Conservation (phyloP, 129 eudicot species). For the Flaveria robusta region DNA sequence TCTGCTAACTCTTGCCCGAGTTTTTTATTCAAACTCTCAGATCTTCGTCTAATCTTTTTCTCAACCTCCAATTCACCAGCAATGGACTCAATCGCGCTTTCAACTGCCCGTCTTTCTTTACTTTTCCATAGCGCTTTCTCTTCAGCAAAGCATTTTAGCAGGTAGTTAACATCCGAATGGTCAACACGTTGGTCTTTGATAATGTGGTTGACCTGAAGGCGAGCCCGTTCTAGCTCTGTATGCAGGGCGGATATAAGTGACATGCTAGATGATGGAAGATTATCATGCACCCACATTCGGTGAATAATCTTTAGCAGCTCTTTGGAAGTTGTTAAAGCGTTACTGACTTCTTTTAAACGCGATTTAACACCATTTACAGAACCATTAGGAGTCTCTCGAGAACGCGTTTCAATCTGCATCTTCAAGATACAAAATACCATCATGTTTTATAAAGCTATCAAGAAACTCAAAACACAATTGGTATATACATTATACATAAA, state of each 20-base stretch:
- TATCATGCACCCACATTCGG: constrained; percentile 84
- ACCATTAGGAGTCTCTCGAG: constrained; percentile 59
- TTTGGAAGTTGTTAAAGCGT: constrained; percentile 81
- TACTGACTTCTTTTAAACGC: constrained; percentile 84
- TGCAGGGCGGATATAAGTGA: constrained; percentile 90
- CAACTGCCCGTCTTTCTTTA: constrained; percentile 62
- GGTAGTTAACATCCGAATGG: constrained; percentile 59
- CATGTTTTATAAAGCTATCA: background rate
- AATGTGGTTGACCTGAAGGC: constrained; percentile 81
- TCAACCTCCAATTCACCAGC: constrained; percentile 78
- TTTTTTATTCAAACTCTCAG: constrained; percentile 81
- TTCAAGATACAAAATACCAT: background rate
- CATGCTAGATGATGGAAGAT: constrained; percentile 80
- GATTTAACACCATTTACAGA: constrained; percentile 45
- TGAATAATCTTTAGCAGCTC: constrained; percentile 83
- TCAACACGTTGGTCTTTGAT: constrained; percentile 82
- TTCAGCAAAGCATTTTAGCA: constrained; percentile 85
- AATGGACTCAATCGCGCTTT: constrained; percentile 70
- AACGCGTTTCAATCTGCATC: constrained; percentile 77
- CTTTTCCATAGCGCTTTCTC: constrained; percentile 81
- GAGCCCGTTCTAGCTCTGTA: constrained; percentile 93
- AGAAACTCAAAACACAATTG: background rate
- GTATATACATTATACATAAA: background rate
- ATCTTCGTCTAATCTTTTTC: constrained; percentile 65
- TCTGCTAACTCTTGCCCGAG: constrained; percentile 81